These are phyloP conservation scores for Trametes sp. DNA, from an alignment of 1,284 basidiomycete genomes.

Conservation along the genomic window DNA sequence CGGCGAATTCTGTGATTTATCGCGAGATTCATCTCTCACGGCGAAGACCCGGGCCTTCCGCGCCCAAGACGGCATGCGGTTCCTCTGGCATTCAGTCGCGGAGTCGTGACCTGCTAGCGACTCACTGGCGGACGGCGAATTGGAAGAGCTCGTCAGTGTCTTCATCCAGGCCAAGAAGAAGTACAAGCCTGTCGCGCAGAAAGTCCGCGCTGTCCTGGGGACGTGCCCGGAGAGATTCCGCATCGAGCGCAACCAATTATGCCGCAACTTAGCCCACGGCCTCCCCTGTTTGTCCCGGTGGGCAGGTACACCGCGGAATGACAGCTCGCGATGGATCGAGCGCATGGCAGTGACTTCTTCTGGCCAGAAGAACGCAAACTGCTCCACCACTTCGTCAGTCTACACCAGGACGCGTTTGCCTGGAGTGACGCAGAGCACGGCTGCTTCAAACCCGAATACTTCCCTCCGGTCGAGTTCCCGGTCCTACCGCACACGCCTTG, in stretches of 20 bases:
- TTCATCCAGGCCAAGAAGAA: slow-evolving; percentile 33
- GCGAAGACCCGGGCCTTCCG: too few species aligned
- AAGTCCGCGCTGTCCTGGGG: slow-evolving; percentile 37
- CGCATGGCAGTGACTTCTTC: slow-evolving; percentile 41
- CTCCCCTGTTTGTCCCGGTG: slow-evolving; percentile 34
- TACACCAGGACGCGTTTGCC: slow-evolving; percentile 36
- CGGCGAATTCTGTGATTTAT: too few species aligned
- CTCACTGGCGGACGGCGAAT: background rate
- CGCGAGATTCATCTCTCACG: too few species aligned
- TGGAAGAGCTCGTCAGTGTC: background rate
- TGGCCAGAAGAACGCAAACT: slow-evolving; percentile 40
- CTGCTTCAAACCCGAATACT: slow-evolving; percentile 19
- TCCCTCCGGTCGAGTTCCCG: slow-evolving; percentile 16
- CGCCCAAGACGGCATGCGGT: too few species aligned
- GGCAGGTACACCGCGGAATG: slow-evolving; percentile 44
- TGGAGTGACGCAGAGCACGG: slow-evolving; percentile 18
- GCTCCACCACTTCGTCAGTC: slow-evolving; percentile 40
- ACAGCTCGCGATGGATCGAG: slow-evolving; percentile 34
- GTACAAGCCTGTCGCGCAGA: slow-evolving; percentile 47
- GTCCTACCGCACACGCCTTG: slow-evolving; percentile 43
- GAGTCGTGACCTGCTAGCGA: background rate
- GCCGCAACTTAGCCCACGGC: slow-evolving; percentile 29
- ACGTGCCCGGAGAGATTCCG: slow-evolving; percentile 39
- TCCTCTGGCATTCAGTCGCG: too few species aligned
- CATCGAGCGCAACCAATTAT: slow-evolving; percentile 39